phyloP scores from a whole-genome alignment of 2,329 filamentous ascomycete genomes.

The Monascus ruber region DNA sequence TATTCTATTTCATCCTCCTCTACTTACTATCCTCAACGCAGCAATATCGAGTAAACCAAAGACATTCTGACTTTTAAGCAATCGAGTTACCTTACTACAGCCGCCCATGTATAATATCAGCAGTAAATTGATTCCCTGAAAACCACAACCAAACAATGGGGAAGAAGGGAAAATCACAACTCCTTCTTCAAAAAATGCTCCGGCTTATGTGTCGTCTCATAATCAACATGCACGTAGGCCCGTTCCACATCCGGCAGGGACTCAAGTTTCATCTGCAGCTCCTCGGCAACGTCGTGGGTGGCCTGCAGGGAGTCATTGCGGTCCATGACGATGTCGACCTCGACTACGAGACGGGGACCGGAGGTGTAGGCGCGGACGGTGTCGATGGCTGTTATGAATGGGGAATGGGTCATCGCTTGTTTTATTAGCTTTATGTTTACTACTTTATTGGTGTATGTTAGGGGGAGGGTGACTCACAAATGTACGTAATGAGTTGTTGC shows the following conservation, averaged over 20 bases:
- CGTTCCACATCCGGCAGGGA: conserved; percentile 82
- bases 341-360: conserved; percentile 77
- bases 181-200: conserved; percentile 66
- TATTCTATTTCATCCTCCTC: too few species aligned
- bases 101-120: too few species aligned
- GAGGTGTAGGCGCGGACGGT: conserved; percentile 91
- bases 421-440: neutral
- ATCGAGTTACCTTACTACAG: too few species aligned
- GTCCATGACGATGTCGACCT: conserved; percentile 94
- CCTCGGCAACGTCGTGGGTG: conserved; percentile 89
- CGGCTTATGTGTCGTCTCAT: conserved; percentile 89
- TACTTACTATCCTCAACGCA: too few species aligned
- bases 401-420: conserved; percentile 69
- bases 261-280: conserved; percentile 87
- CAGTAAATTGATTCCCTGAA: neutral
- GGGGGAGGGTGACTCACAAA: conserved; percentile 44
- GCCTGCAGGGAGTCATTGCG: conserved; percentile 57
- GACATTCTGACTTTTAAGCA: too few species aligned
- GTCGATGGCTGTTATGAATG: conserved; percentile 72
- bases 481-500: conserved; percentile 91
- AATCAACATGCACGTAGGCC: conserved; percentile 94
- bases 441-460: neutral
- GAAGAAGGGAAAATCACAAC: conserved; percentile 26
- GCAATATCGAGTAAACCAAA: too few species aligned
- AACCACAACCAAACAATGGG: neutral